These are phyloP conservation scores for Dictyostelium brefeldianum DNA, from an alignment of 78 protist species.

Conservation along the genomic window DNA sequence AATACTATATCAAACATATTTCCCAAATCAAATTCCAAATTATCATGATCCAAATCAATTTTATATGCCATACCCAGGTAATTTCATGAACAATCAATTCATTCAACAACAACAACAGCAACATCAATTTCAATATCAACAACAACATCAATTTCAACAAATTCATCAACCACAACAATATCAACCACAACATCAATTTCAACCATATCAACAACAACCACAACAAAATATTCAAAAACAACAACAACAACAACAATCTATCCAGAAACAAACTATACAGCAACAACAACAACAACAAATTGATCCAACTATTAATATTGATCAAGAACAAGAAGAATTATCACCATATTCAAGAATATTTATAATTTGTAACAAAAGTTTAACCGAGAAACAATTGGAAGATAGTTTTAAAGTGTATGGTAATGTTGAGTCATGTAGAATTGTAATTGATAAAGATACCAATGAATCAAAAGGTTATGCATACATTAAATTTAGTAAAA, in stretches of 20 bases:
- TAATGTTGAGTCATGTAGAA: constrained; percentile 28
- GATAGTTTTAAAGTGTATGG: constrained; percentile 19
- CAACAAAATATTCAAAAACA: not conserved
- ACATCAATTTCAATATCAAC: not conserved
- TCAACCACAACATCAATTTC: not conserved
- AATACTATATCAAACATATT: not conserved
- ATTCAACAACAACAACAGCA: not conserved
- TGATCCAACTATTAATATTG: not conserved
- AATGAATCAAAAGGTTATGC: constrained; percentile 46
- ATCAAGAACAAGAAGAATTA: not conserved
- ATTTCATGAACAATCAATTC: not conserved
- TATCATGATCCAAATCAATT: constrained; percentile 4
- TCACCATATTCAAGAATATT: constrained; percentile 37
- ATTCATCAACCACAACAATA: not conserved
- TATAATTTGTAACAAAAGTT: constrained; percentile 11
- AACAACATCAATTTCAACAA: not conserved
- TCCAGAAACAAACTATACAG: not conserved
- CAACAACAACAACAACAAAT: constrained; percentile 2
- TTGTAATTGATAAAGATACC: constrained; percentile 26
- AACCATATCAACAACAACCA: not conserved
- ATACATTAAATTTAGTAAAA: constrained; percentile 10
- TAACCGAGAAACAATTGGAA: not conserved
- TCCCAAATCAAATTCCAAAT: not conserved
- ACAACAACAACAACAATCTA: not conserved
- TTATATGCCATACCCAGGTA: not conserved